Base-by-base conservation (phyloP, 345 rosid species). In the Populus alba region DNA sequence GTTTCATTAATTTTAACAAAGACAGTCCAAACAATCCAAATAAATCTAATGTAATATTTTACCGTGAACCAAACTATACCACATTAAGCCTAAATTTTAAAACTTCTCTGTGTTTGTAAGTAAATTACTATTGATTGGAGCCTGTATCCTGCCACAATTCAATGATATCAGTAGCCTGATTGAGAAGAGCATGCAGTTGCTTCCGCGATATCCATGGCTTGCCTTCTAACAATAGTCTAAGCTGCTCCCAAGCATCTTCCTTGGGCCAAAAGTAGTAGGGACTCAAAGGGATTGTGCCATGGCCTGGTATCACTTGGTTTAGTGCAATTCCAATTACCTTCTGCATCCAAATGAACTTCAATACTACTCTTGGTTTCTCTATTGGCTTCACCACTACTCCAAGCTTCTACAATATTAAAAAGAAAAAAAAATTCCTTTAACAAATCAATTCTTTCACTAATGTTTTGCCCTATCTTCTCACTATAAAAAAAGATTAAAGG, bases 271-370 rank as follows among this genome's bases (percentile, higher is more conserved):
- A 93, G 87, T 90, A 90, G 87, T 91, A 95, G 6, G 96, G 92
- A 78, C 94, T 91, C 63, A 93, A 76, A 4, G 99, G 97, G 73
- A 92, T 87, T 11, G 97, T 87, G 73, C 97, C 97, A 67, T 85
- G 89, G 0, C 92, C 91, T 4, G 95, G 93, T 73, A 92, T 77
- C 84, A 82, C 81, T 41, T 95, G 98, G 77, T 92, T 90, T 13
- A 95, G 83, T 13, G 89, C 94, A 33, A 95, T 84, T 62, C 98
- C 97, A 70, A 91, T 91, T 81, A 85, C 88, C 83, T 90, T 93
- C 78, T 93, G 85, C 99, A 91, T 91, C 99, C 94, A 93, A 70
- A 93, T 83, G 75, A 95, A 88, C 91, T 95, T 93, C 85, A 95
- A 87, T 33, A 93, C 88, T 74, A 93, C 79, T 81, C 90, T 90